Evolutionary conservation across 768 basidiomycete species (phyloP).

Genomic region (Leccinellum albellum): DNA sequence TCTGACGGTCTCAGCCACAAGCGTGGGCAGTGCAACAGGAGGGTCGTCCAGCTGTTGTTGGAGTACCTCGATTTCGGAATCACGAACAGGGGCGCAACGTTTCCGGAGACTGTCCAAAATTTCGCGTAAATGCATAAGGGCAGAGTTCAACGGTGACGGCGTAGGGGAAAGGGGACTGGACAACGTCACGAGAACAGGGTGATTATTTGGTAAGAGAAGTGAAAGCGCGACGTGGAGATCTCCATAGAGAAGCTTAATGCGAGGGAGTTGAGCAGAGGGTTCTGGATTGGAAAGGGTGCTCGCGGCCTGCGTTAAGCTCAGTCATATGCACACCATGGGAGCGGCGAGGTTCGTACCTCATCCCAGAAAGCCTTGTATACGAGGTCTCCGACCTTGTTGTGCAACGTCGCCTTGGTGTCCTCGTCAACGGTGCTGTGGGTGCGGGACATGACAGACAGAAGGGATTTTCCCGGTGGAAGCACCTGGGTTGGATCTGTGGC

Average conservation of each 20-base stretch:
- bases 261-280: conserved; percentile 56
- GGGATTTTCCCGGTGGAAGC: conserved; percentile 69
- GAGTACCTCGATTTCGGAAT: conserved; percentile 48
- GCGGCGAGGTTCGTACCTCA: conserved; percentile 44
- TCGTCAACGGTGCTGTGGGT: conserved; percentile 16
- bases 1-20: conserved; percentile 47
- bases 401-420: conserved; percentile 32
- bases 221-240: conserved; percentile 50
- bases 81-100: conserved; percentile 67
- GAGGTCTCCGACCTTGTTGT: conserved; percentile 44
- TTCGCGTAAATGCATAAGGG: conserved; percentile 51
- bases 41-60: conserved; percentile 34
- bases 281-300: conserved; percentile 52
- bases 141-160: conserved; percentile 59
- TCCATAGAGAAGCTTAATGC: conserved; percentile 52
- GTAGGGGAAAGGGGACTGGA: conserved; percentile 64
- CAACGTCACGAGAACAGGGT: conserved; percentile 48
- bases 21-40: conserved; percentile 38
- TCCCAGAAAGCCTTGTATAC: conserved; percentile 73
- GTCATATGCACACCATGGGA: conserved; percentile 4
- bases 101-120: conserved; percentile 48
- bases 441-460: conserved; percentile 57
- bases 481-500: conserved; percentile 56
- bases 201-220: conserved; percentile 55
- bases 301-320: conserved; percentile 44